Conservation (phyloP, 805 yeast genomes). For the Suhomyces sp. region DNA sequence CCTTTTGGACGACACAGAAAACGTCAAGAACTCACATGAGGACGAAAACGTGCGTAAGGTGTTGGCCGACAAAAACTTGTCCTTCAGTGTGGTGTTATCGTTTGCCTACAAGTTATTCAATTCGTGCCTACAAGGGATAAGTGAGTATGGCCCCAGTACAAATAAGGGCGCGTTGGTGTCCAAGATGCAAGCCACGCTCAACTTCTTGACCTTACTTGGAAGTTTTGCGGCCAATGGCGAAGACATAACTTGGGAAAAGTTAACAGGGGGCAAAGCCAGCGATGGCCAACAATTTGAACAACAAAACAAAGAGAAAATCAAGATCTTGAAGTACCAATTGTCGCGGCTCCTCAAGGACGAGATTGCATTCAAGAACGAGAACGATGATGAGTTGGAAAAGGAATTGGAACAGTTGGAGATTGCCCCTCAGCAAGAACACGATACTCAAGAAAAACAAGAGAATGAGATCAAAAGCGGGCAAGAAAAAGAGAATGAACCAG, state of each 20-base stretch:
- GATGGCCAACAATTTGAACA: conserved; percentile 21
- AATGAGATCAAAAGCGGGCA: background rate
- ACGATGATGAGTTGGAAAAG: conserved; percentile 22
- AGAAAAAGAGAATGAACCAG: background rate
- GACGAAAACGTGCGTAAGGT: conserved; percentile 45
- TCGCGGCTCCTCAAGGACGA: conserved; percentile 39
- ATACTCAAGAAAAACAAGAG: background rate
- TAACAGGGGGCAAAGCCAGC: conserved; percentile 33
- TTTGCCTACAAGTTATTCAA: conserved; percentile 38
- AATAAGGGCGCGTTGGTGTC: conserved; percentile 27
- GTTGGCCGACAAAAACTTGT: conserved; percentile 48
- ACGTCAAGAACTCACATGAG: conserved; percentile 41
- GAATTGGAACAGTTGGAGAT: conserved; percentile 15
- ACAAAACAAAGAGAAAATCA: conserved; percentile 31
- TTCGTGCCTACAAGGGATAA: conserved; percentile 26
- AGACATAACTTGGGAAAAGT: conserved; percentile 30
- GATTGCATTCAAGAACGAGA: conserved; percentile 20
- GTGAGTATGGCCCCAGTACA: conserved; percentile 16
- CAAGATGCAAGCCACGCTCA: conserved; percentile 35
- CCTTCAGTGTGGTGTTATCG: conserved; percentile 26
- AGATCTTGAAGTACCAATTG: conserved; percentile 36
- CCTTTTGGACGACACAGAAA: conserved; percentile 71
- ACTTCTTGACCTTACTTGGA: conserved; percentile 29
- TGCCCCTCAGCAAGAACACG: background rate
- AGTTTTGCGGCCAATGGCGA: conserved; percentile 22